Conservation (phyloP, 1,284 basidiomycete species). For the Golubevia pallescens region DNA sequence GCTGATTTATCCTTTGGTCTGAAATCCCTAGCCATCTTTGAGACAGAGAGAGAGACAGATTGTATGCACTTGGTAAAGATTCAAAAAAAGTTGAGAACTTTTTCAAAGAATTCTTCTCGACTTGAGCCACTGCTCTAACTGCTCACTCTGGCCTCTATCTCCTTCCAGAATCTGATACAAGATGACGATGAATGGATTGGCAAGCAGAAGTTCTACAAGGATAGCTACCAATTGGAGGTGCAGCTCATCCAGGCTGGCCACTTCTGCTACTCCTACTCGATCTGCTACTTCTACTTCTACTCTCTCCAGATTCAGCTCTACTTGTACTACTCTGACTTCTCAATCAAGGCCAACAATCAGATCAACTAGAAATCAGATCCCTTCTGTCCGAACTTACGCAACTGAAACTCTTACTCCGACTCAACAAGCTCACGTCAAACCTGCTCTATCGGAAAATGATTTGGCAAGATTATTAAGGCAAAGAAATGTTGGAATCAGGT, state of each 20-base stretch:
- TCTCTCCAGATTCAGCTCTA: background rate
- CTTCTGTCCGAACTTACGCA: too few relatives aligned
- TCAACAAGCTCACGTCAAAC: too few relatives aligned
- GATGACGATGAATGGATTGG: background rate
- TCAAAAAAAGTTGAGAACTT: too few relatives aligned
- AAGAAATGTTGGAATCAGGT: constrained; percentile 58
- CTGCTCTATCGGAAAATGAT: constrained; percentile 31
- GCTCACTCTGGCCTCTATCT: too few relatives aligned
- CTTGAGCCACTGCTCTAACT: too few relatives aligned
- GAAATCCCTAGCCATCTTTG: constrained; percentile 7
- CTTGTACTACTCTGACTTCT: background rate
- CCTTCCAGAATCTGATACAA: background rate
- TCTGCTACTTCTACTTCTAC: background rate
- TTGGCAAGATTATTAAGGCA: constrained; percentile 42
- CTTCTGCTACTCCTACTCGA: background rate
- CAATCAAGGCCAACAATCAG: background rate
- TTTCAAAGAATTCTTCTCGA: background rate
- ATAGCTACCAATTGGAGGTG: background rate
- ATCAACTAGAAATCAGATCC: too few relatives aligned
- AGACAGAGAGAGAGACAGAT: too few relatives aligned
- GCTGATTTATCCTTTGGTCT: constrained; percentile 6
- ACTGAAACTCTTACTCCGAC: too few relatives aligned
- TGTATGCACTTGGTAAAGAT: too few relatives aligned
- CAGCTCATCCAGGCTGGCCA: background rate
- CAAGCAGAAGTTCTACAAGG: background rate